Percentiles rank a stretch among this genome's conserved stretches.
Conservation (phyloP, 495 filamentous ascomycete species). For the Trichodelitschia bisporula region DNA sequence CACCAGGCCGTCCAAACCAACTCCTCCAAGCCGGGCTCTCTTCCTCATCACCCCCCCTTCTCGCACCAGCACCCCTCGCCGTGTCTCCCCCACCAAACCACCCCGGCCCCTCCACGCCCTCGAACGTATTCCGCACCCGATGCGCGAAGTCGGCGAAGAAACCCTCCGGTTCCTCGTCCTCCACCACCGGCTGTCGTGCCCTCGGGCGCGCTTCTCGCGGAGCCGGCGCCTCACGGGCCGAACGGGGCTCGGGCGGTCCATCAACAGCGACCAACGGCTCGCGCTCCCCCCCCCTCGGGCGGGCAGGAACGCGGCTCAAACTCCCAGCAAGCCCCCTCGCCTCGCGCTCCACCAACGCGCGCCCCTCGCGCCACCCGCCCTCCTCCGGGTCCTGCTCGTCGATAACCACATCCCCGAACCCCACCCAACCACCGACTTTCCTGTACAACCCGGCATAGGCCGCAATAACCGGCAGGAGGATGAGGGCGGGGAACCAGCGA, state of each 20-base stretch:
- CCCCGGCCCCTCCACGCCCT: conserved; percentile 54
- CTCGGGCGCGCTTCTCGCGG: too few species aligned
- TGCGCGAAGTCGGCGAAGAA: conserved; percentile 69
- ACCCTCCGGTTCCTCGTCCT: conserved; percentile 40
- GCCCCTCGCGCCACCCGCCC: conserved; percentile 80
- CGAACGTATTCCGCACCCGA: conserved; percentile 73
- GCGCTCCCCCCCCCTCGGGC: too few species aligned
- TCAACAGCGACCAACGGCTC: too few species aligned
- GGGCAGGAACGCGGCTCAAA: too few species aligned
- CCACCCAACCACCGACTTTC: conserved; percentile 46
- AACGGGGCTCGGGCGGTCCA: conserved; percentile 3
- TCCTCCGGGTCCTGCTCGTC: conserved; percentile 56
- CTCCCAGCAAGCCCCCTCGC: conserved; percentile 34
- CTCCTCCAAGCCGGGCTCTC: too few species aligned
- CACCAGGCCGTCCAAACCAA: too few species aligned
- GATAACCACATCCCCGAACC: conserved; percentile 36
- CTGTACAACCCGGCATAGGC: conserved; percentile 75
- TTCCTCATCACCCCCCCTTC: too few species aligned
- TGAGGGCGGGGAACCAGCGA: conserved; percentile 63
- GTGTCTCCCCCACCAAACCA: too few species aligned
- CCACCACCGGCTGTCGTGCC: too few species aligned
- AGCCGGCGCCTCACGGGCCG: conserved; percentile 4
- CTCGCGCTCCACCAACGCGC: conserved; percentile 83
- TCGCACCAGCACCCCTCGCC: too few species aligned
- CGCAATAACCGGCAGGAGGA: conserved; percentile 61